Conservation (phyloP, 257 asterid species). For the Fraxinus pennsylvanica region DNA sequence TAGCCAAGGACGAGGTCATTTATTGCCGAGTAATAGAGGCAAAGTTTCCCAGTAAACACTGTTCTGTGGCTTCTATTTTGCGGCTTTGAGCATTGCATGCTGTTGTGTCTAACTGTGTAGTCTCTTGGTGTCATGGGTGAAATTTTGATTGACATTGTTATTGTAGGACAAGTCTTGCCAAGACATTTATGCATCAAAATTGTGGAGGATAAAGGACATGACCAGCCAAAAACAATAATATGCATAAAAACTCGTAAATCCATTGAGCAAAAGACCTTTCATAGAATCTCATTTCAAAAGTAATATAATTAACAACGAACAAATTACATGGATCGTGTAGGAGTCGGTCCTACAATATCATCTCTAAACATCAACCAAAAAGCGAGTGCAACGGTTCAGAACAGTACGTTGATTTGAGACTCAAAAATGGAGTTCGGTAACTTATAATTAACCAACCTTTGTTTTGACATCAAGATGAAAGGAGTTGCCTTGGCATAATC, state of each 20-base stretch:
- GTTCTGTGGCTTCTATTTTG: not conserved
- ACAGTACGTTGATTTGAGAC: too few relatives aligned
- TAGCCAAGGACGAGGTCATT: not conserved
- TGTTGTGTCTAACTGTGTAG: not conserved
- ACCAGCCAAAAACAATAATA: not conserved
- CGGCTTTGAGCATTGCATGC: not conserved
- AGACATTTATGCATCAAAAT: not conserved
- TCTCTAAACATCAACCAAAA: not conserved
- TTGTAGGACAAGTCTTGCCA: not conserved
- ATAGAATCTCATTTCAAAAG: not conserved
- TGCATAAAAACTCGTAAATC: not conserved
- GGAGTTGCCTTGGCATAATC: too few relatives aligned
- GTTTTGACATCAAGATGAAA: too few relatives aligned
- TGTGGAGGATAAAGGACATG: not conserved
- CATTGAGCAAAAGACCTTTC: not conserved
- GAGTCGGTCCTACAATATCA: not conserved
- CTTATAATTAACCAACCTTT: too few relatives aligned
- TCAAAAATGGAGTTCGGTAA: too few relatives aligned
- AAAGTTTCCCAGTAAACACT: not conserved
- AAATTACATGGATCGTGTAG: not conserved
- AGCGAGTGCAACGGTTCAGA: too few relatives aligned
- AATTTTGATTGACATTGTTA: not conserved
- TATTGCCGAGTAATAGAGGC: not conserved
- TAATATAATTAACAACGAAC: not conserved
- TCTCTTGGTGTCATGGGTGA: not conserved